phyloP scores from a whole-genome alignment of 2,329 filamentous ascomycete genomes.

The Ceratocystis alfenasii region DNA sequence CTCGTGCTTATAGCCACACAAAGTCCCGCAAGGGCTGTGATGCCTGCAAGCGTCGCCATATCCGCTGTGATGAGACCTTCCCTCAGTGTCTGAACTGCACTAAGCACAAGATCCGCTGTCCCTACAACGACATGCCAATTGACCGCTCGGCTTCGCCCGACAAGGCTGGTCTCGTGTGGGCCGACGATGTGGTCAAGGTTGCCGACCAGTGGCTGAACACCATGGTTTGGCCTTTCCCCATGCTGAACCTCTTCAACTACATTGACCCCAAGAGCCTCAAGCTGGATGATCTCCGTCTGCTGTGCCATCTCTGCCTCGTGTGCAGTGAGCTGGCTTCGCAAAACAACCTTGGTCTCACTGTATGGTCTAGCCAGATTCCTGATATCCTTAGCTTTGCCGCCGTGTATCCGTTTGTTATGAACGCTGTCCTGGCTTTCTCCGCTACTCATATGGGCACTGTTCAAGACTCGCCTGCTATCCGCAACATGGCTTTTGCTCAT shows the following conservation, averaged over 20 bases:
- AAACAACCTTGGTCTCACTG: conserved; percentile 69
- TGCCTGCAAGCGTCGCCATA: conserved; percentile 94
- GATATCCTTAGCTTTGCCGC: conserved; percentile 75
- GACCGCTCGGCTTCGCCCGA: conserved; percentile 49
- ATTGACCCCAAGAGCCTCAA: conserved; percentile 62
- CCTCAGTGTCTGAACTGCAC: conserved; percentile 98
- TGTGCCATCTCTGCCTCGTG: conserved; percentile 80
- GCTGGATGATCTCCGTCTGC: conserved; percentile 69
- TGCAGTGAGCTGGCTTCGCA: conserved; percentile 69
- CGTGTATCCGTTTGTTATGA: conserved; percentile 81
- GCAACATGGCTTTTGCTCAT: conserved; percentile 81
- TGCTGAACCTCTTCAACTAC: conserved; percentile 62
- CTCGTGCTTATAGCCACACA: conserved; percentile 60
- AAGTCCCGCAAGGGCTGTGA: conserved; percentile 98
- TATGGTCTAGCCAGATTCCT: conserved; percentile 79
- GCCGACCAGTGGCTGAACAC: conserved; percentile 76
- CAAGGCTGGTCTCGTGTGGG: conserved; percentile 67
- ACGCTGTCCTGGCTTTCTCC: conserved; percentile 83
- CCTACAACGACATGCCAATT: conserved; percentile 79
- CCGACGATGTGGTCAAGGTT: conserved; percentile 67
- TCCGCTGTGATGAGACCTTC: conserved; percentile 93
- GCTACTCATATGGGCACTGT: conserved; percentile 87
- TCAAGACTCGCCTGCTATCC: conserved; percentile 71
- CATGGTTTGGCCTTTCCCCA: conserved; percentile 60
- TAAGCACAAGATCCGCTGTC: conserved; percentile 96